Evolutionary conservation across 2,329 filamentous ascomycete species (phyloP), one percentile per base, ranked within the genome.

Genomic region (Teratosphaeria epicoccoides): DNA sequence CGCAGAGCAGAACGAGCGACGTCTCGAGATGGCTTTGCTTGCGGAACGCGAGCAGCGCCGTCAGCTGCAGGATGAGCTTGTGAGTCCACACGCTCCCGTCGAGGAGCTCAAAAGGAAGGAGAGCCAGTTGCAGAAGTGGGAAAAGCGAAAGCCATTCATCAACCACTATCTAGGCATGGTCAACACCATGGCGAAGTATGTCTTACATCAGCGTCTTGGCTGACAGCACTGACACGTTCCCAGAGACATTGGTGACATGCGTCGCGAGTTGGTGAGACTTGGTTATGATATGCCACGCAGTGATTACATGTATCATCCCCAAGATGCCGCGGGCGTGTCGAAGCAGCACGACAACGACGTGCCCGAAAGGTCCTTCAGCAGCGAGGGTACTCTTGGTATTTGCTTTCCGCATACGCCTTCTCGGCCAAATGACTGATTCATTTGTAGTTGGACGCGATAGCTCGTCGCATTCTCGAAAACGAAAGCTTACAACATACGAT

Each of bases 91-190:
- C 28, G 47, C 52, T 6, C 55, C 53, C 12, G 43, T 63, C 1
- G 49, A 50, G 9, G 52, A 49, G 4, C 43, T 68, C 12, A 57
- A 62, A 28, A 55, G 62, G 20, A 46, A 46, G 6, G 58, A 70
- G 17, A 51, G 43, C 20, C 55, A 61, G 26, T 51, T 67, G 46
- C 57, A 57, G 49, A 62, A 61, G 40, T 70, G 63, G 64, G 63
- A 64, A 55, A 63, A 56, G 57, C 52, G 64, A 40, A 53, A 64
- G 49, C 55, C 57, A 49, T 50, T 64, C 58, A 61, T 71, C 52
- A 65, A 64, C 24, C 64, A 69, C 37, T 68, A 68, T 29, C 61
- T 71, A 14, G 57, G 61, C 24, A 61, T 67, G 20, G 67, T 70
- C 9, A 55, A 57, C 2, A 64, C 64, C 33, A 61, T 69, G 29